A percentile compares a stretch with the other conserved stretches of the same genome.
Evolutionary conservation across 805 yeast species (phyloP).

Genomic region (Hanseniaspora jakobsenii): DNA sequence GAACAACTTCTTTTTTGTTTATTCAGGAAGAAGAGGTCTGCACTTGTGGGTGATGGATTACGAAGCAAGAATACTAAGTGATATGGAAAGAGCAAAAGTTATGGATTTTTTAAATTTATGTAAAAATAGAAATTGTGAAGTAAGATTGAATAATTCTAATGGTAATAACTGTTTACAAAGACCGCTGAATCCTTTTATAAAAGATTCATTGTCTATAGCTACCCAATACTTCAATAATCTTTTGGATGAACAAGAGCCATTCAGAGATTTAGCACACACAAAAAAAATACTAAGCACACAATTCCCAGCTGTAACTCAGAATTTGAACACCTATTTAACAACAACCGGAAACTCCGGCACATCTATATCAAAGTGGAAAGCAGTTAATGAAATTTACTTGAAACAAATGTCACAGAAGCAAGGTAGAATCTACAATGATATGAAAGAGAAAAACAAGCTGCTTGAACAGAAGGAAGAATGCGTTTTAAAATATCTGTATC

Average conservation of each 20-base stretch:
- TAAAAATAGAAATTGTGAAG: constrained; percentile 37
- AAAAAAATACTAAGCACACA: constrained; percentile 22
- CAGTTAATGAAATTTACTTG: constrained; percentile 42
- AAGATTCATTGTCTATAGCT: constrained; percentile 42
- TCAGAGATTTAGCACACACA: constrained; percentile 35
- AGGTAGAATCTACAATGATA: constrained; percentile 14
- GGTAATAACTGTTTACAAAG: constrained; percentile 27
- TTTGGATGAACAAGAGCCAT: constrained; percentile 76
- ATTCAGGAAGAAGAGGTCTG: constrained; percentile 96
- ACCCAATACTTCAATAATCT: constrained; percentile 34
- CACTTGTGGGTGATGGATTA: constrained; percentile 95
- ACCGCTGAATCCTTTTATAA: constrained; percentile 83
- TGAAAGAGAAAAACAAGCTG: constrained; percentile 11
- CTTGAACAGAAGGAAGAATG: constrained; percentile 50
- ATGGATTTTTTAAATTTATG: constrained; percentile 75
- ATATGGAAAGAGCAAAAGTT: constrained; percentile 60
- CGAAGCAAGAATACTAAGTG: constrained; percentile 64
- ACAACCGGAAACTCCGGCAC: constrained; percentile 39
- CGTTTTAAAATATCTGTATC: constrained; percentile 69
- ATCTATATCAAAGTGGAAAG: constrained; percentile 66
- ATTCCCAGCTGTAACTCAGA: constrained; percentile 42
- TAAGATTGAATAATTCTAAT: constrained; percentile 39
- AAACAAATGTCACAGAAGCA: constrained; percentile 38
- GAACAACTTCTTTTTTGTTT: constrained; percentile 80
- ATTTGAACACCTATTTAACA: constrained; percentile 55